Evolutionary conservation across 345 rosid genomes (phyloP).

Genomic region (Barbarea vulgaris): DNA sequence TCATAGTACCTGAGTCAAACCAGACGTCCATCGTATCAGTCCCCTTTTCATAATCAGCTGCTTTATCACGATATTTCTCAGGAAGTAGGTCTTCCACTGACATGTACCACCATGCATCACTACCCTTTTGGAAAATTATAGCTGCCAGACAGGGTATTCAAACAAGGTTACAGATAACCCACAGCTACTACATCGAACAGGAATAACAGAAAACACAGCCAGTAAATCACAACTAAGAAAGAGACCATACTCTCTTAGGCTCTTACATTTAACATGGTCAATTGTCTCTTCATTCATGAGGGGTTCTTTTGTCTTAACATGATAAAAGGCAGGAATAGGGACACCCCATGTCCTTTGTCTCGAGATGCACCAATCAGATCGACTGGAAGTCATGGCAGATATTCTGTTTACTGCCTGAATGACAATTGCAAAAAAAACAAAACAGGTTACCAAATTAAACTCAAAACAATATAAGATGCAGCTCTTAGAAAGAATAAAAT

Average conservation of each 20-base stretch:
- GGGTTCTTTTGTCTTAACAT: slow-evolving; percentile 76
- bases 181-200: slow-evolving; percentile 12
- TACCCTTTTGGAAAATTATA: slow-evolving; percentile 75
- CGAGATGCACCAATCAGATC: slow-evolving; percentile 97
- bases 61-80: slow-evolving; percentile 65
- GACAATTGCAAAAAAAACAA: slow-evolving; percentile 23
- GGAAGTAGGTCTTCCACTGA: slow-evolving; percentile 84
- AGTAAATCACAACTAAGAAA: slow-evolving; percentile 14
- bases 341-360: slow-evolving; percentile 98
- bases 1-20: slow-evolving; percentile 85
- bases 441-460: slow-evolving; percentile 26
- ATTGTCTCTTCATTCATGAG: slow-evolving; percentile 87
- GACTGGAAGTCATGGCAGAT: slow-evolving; percentile 86
- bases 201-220: neutral
- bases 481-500: neutral
- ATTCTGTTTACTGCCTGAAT: slow-evolving; percentile 87
- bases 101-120: slow-evolving; percentile 99
- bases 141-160: slow-evolving; percentile 50
- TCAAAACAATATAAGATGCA: slow-evolving; percentile 7
- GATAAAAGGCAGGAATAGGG: slow-evolving; percentile 92
- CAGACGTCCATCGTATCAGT: slow-evolving; percentile 99
- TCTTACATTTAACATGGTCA: slow-evolving; percentile 80
- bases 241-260: slow-evolving; percentile 9
- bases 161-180: slow-evolving; percentile 12
- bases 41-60: slow-evolving; percentile 83